Conservation (phyloP, 2,329 filamentous ascomycete genomes). For the Aureobasidium pullulans region DNA sequence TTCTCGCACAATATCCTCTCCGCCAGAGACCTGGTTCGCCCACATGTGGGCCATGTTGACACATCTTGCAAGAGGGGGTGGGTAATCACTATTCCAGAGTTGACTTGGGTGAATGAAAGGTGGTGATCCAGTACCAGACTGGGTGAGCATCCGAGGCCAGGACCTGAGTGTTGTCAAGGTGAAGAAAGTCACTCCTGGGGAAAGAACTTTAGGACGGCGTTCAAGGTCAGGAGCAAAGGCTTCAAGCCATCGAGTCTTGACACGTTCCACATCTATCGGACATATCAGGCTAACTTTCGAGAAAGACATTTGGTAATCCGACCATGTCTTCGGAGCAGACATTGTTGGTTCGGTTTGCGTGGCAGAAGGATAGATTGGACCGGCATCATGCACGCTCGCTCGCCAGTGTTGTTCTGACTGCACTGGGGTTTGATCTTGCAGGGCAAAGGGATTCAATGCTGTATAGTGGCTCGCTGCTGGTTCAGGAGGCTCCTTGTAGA, state of each 20-base stretch:
- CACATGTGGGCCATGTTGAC: background rate
- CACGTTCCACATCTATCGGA: background rate
- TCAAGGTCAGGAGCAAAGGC: background rate
- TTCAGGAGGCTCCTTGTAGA: background rate
- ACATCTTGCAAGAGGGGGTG: background rate
- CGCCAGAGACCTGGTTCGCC: background rate
- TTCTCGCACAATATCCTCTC: background rate
- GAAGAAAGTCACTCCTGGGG: background rate
- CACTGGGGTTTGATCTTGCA: too few species aligned
- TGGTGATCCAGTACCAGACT: background rate
- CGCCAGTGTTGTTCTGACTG: background rate
- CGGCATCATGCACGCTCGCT: too few species aligned
- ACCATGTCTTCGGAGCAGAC: background rate
- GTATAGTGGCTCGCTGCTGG: background rate
- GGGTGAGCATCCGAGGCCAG: background rate
- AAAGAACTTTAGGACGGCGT: background rate
- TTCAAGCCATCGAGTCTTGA: background rate
- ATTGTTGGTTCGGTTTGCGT: background rate
- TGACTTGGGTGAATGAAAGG: background rate
- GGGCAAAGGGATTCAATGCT: background rate
- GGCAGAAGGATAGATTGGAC: background rate
- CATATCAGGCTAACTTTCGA: background rate
- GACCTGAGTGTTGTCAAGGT: background rate
- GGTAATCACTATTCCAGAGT: background rate
- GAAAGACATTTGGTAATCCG: background rate